These are phyloP conservation scores for Pleurotus djamor DNA, from an alignment of 768 basidiomycete genomes.

Conservation along the genomic window DNA sequence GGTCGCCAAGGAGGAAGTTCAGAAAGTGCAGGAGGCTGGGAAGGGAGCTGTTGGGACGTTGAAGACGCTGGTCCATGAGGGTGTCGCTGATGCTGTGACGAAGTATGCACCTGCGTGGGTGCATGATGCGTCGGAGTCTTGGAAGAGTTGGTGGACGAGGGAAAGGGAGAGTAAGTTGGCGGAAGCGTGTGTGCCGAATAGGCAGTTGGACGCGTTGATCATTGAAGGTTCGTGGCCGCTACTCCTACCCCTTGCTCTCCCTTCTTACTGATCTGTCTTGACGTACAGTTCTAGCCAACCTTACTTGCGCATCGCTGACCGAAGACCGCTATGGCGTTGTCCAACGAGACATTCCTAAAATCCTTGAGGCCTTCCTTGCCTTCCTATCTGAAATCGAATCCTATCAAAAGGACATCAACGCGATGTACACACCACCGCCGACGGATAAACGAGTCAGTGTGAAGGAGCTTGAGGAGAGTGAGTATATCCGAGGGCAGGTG, in stretches of 20 bases:
- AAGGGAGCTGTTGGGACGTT: neutral
- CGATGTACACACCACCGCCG: slow-evolving; percentile 32
- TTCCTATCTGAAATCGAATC: slow-evolving; percentile 68
- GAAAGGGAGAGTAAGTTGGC: slow-evolving; percentile 52
- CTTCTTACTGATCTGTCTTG: neutral
- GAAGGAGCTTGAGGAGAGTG: slow-evolving; percentile 33
- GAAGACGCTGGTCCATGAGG: neutral
- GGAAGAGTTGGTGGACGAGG: slow-evolving; percentile 53
- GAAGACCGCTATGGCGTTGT: slow-evolving; percentile 85
- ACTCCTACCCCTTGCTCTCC: neutral
- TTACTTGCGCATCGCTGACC: slow-evolving; percentile 68
- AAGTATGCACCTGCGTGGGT: slow-evolving; percentile 28
- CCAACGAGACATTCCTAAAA: slow-evolving; percentile 80
- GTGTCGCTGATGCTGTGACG: neutral
- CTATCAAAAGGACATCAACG: slow-evolving; percentile 53
- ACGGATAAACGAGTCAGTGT: slow-evolving; percentile 27
- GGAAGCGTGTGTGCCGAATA: slow-evolving; percentile 54
- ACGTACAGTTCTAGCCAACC: slow-evolving; percentile 56
- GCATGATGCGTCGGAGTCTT: slow-evolving; percentile 17
- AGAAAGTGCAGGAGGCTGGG: slow-evolving; percentile 3
- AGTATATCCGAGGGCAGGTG: slow-evolving; percentile 44
- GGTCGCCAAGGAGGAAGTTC: neutral
- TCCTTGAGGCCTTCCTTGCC: slow-evolving; percentile 72
- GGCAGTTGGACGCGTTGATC: slow-evolving; percentile 60
- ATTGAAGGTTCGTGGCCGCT: slow-evolving; percentile 50